phyloP scores from a whole-genome alignment of 2,329 filamentous ascomycete genomes.

The Hypoxylon sp. region DNA sequence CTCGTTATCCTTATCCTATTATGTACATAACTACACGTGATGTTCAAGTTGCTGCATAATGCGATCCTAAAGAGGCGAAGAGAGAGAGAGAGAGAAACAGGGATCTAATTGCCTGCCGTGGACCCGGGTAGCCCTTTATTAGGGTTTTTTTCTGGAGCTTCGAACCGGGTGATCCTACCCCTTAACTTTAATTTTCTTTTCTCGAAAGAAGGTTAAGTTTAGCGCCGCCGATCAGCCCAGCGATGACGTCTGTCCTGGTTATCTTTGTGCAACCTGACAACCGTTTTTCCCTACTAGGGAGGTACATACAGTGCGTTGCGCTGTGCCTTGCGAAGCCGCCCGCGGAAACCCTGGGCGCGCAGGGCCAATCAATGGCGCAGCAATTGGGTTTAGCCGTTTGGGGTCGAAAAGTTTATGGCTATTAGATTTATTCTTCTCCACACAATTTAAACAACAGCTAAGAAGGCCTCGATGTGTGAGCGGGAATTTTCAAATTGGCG shows the following conservation, averaged over 20 bases:
- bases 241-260: slow-evolving; percentile 29
- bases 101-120: slow-evolving; percentile 17
- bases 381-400: slow-evolving; percentile 9
- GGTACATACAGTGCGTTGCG: background rate
- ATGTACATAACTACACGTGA: background rate
- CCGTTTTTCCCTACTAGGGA: background rate
- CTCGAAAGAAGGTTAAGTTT: slow-evolving; percentile 33
- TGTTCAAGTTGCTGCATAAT: background rate
- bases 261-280: slow-evolving; percentile 24
- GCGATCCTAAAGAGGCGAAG: slow-evolving; percentile 5
- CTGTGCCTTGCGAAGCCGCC: background rate
- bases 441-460: slow-evolving; percentile 13
- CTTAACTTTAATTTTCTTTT: slow-evolving; percentile 37
- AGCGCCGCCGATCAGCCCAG: slow-evolving; percentile 33
- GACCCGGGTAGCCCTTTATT: slow-evolving; percentile 17
- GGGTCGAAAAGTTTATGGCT: slow-evolving; percentile 18
- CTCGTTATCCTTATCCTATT: background rate
- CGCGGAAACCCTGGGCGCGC: slow-evolving; percentile 8
- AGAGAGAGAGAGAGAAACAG: background rate
- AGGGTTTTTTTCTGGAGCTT: slow-evolving; percentile 20
- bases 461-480: background rate
- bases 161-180: slow-evolving; percentile 22
- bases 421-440: slow-evolving; percentile 14
- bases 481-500: background rate
- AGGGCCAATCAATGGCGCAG: slow-evolving; percentile 18